phyloP scores from a whole-genome alignment of 1,139 yeast genomes.

The Blastobotrys ciferrii region DNA sequence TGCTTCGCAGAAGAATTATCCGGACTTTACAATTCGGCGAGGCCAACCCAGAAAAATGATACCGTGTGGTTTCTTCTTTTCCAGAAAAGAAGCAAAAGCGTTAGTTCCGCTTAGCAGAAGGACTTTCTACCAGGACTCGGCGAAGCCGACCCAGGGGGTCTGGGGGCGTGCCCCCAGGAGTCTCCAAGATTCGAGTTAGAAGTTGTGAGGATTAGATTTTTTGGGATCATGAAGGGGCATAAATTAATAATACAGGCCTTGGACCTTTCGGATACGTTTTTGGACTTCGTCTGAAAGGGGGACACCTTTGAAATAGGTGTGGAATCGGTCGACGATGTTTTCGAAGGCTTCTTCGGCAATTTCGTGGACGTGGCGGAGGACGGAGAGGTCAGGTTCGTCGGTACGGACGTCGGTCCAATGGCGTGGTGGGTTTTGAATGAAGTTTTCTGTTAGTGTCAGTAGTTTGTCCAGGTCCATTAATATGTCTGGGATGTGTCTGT shows the following conservation, averaged over 20 bases:
- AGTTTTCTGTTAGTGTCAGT: slow-evolving; percentile 28
- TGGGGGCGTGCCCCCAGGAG: no score
- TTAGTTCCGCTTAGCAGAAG: no score
- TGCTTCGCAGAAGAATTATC: no score
- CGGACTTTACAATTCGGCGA: no score
- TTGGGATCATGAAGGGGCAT: neutral
- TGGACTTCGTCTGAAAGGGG: slow-evolving; percentile 23
- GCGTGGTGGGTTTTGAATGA: slow-evolving; percentile 32
- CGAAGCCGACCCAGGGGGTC: no score
- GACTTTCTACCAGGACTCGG: no score
- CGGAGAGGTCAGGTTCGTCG: slow-evolving; percentile 18
- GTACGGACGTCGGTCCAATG: slow-evolving; percentile 36
- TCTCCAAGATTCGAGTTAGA: no score
- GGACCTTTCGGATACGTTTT: slow-evolving; percentile 12
- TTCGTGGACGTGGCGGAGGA: slow-evolving; percentile 22
- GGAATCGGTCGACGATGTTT: slow-evolving; percentile 29
- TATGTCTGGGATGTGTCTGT: slow-evolving; percentile 37
- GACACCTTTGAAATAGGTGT: slow-evolving; percentile 29
- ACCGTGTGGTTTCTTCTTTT: no score
- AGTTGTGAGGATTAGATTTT: no score
- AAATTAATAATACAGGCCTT: neutral
- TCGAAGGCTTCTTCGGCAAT: slow-evolving; percentile 30
- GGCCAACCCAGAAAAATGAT: neutral
- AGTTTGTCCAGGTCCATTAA: slow-evolving; percentile 32
- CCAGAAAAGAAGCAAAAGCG: no score